Conservation (phyloP, 83 land plant genomes). For the Picea mariana region DNA sequence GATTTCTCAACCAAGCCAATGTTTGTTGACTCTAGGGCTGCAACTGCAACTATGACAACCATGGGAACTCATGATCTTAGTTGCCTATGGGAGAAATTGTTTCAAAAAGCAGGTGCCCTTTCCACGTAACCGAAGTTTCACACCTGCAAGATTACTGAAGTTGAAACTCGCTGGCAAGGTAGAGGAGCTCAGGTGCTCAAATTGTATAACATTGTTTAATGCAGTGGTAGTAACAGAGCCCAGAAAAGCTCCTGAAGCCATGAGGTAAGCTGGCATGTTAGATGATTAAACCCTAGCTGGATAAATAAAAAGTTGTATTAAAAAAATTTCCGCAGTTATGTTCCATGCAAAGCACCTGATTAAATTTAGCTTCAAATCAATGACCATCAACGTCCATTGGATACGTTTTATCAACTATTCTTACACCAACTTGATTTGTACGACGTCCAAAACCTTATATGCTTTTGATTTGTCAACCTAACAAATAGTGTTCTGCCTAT, state of each 20-base stretch:
- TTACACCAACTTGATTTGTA: too few species aligned
- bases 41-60: constrained; percentile 21
- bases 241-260: constrained; percentile 36
- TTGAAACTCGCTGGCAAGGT: constrained; percentile 16
- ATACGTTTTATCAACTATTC: too few species aligned
- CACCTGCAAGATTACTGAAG: background rate
- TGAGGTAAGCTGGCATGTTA: constrained; percentile 48
- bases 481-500: too few species aligned
- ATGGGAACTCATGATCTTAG: background rate
- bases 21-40: constrained; percentile 33
- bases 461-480: too few species aligned
- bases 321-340: too few species aligned
- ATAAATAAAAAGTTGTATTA: too few species aligned
- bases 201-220: constrained; percentile 10
- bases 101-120: background rate
- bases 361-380: too few species aligned
- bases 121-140: background rate
- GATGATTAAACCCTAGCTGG: background rate
- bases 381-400: too few species aligned
- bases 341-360: too few species aligned
- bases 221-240: constrained; percentile 17
- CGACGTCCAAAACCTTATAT: too few species aligned
- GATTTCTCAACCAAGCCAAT: constrained; percentile 31
- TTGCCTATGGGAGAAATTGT: background rate
- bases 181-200: constrained; percentile 20